Evolutionary conservation across 345 rosid genomes (phyloP).

Genomic region (Eucalyptus polybractea): DNA sequence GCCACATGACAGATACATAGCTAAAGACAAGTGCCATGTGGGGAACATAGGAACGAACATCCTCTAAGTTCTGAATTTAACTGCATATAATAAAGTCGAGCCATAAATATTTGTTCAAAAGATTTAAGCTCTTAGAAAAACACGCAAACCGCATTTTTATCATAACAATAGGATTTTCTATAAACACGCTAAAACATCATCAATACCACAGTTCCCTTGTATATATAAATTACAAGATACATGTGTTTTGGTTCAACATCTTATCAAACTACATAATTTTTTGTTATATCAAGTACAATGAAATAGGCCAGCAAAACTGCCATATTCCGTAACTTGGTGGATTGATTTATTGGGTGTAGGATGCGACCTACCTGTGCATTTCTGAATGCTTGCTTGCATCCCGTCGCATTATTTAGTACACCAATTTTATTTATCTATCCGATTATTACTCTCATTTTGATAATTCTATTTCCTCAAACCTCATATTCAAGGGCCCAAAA

Average conservation of each 20-base stretch:
- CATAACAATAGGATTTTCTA: background rate
- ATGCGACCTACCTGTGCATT: background rate
- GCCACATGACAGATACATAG: background rate
- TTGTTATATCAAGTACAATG: background rate
- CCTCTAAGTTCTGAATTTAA: background rate
- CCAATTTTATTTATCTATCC: background rate
- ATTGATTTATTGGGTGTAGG: background rate
- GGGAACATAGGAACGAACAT: background rate
- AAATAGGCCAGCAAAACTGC: background rate
- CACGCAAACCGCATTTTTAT: background rate
- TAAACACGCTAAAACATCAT: background rate
- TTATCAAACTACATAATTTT: background rate
- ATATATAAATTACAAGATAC: background rate
- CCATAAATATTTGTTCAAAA: background rate
- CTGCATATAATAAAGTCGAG: background rate
- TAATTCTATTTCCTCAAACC: background rate
- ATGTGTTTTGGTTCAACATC: background rate
- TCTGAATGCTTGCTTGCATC: background rate
- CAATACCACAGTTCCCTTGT: background rate
- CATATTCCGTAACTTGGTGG: background rate
- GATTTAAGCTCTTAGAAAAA: background rate
- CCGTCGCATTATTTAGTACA: background rate
- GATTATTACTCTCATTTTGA: background rate
- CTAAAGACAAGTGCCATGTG: background rate
- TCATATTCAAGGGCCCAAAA: background rate